A percentile compares a stretch with the other conserved stretches of the same genome.
Conservation (phyloP, 1,139 yeast species). For the Blastobotrys proliferans region DNA sequence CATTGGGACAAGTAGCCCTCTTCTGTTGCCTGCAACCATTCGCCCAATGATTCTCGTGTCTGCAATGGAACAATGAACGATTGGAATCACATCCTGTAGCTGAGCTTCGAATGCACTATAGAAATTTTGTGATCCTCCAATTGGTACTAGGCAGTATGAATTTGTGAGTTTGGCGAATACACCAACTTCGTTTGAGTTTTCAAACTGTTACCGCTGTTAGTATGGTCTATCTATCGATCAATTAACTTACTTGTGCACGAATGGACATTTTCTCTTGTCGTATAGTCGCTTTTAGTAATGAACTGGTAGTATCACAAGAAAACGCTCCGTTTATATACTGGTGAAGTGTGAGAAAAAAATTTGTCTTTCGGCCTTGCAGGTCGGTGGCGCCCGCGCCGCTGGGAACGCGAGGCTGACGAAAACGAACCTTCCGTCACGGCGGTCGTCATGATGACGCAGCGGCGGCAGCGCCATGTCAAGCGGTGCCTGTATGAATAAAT, state of each 20-base stretch:
- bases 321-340: too few species aligned
- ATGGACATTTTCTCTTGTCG: slow-evolving; percentile 21
- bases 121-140: slow-evolving; percentile 97
- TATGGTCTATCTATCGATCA: neutral
- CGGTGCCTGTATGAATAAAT: too few species aligned
- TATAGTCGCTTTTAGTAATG: neutral
- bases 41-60: slow-evolving; percentile 98
- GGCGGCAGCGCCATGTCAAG: too few species aligned
- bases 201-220: slow-evolving; percentile 49
- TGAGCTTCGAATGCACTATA: slow-evolving; percentile 97
- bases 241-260: slow-evolving; percentile 24
- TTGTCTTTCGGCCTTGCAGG: too few species aligned
- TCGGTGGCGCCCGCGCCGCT: too few species aligned
- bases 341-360: too few species aligned
- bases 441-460: too few species aligned
- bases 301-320: too few species aligned
- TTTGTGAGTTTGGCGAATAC: slow-evolving; percentile 95
- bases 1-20: slow-evolving; percentile 94
- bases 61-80: slow-evolving; percentile 95
- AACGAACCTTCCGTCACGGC: too few species aligned
- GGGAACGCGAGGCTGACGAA: too few species aligned
- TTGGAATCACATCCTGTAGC: slow-evolving; percentile 92
- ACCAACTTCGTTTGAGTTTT: slow-evolving; percentile 96
- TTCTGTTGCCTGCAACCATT: slow-evolving; percentile 98
- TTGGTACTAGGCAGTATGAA: slow-evolving; percentile 92